phyloP scores from a whole-genome alignment of 2,329 filamentous ascomycete genomes.

The Mollisiaceae sp. region DNA sequence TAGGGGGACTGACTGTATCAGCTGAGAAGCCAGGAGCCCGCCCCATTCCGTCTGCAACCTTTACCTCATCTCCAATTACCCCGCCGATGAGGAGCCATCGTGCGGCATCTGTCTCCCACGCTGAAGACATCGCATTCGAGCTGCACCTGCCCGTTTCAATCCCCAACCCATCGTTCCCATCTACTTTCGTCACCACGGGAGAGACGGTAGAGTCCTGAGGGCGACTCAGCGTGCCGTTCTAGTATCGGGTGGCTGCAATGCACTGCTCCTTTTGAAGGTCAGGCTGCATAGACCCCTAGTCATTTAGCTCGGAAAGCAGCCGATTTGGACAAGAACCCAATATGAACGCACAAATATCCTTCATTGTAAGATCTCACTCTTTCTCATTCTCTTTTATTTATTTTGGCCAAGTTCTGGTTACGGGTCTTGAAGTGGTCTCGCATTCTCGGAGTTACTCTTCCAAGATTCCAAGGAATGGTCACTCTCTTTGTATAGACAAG shows the following conservation, averaged over 20 bases:
- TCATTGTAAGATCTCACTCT: conserved; percentile 53
- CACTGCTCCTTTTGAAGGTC: conserved; percentile 34
- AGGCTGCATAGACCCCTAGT: conserved; percentile 39
- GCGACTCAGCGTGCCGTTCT: conserved; percentile 14
- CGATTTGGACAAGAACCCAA: conserved; percentile 36
- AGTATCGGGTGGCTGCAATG: conserved; percentile 40
- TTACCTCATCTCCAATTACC: conserved; percentile 9
- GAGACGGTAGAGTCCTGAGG: conserved; percentile 13
- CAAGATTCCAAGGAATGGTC: neutral
- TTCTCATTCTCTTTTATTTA: neutral
- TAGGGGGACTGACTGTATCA: conserved; percentile 21
- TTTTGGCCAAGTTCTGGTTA: neutral
- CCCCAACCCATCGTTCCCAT: neutral
- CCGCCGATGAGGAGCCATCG: conserved; percentile 8
- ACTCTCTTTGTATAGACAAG: conserved; percentile 3
- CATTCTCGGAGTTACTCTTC: neutral
- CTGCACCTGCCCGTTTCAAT: conserved; percentile 6
- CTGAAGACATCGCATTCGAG: neutral
- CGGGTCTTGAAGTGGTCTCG: neutral
- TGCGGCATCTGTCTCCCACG: neutral
- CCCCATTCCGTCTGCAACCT: conserved; percentile 10
- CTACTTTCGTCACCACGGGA: neutral
- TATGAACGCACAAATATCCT: conserved; percentile 64
- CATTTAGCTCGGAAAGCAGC: conserved; percentile 26
- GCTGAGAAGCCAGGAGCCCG: conserved; percentile 23